Evolutionary conservation across 2,329 filamentous ascomycete species (phyloP).

Genomic region (Madurella fahalii): DNA sequence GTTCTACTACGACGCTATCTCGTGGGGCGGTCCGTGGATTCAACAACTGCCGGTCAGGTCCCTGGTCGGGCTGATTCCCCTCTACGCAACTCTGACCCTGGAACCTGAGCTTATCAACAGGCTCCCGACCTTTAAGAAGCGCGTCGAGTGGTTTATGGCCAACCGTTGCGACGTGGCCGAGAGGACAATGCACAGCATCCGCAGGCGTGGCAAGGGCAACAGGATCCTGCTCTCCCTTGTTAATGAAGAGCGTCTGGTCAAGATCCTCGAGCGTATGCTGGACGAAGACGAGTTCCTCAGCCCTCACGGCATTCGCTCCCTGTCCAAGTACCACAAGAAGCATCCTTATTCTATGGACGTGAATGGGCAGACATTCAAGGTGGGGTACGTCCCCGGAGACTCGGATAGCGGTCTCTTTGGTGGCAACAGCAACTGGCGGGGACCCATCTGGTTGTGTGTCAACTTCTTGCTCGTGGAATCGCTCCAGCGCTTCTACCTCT

Average conservation of each 20-base stretch:
- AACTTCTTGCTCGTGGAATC: constrained; percentile 94
- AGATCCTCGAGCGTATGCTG: constrained; percentile 87
- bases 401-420: constrained; percentile 94
- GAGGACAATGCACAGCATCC: constrained; percentile 91
- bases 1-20: constrained; percentile 98
- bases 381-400: constrained; percentile 89
- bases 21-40: constrained; percentile 88
- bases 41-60: constrained; percentile 91
- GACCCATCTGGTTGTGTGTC: constrained; percentile 91
- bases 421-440: constrained; percentile 97
- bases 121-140: constrained; percentile 87
- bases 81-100: constrained; percentile 87
- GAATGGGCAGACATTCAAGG: constrained; percentile 82
- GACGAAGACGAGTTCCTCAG: constrained; percentile 92
- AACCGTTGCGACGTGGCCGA: constrained; percentile 83
- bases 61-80: constrained; percentile 85
- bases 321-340: constrained; percentile 88
- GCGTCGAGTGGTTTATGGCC: constrained; percentile 90
- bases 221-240: constrained; percentile 84
- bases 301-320: constrained; percentile 82
- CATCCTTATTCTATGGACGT: constrained; percentile 94
- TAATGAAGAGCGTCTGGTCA: constrained; percentile 84
- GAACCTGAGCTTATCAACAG: constrained; percentile 92
- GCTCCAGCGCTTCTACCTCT: constrained; percentile 92
- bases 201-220: constrained; percentile 83